phyloP scores from a whole-genome alignment of 208 protist species.

The Spongospora subterranea region DNA sequence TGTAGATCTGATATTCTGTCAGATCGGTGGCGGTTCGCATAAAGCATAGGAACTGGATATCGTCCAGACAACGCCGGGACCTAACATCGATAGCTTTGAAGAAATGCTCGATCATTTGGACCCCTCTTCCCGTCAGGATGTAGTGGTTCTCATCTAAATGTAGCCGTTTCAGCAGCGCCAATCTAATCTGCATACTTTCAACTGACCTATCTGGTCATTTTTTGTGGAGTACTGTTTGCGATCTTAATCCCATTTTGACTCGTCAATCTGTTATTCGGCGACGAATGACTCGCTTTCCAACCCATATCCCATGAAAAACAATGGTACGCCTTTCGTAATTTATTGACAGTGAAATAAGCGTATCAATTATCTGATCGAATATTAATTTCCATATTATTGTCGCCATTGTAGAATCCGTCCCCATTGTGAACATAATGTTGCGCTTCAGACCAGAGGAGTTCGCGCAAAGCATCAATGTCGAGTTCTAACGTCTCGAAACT shows the following conservation, averaged over 20 bases:
- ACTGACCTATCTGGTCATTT: no score
- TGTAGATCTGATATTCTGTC: not conserved
- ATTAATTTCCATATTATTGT: no score
- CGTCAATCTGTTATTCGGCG: no score
- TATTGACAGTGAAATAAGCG: no score
- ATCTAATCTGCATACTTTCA: not conserved
- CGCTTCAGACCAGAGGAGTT: conserved; percentile 15
- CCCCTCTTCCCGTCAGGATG: not conserved
- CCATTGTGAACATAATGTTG: not conserved
- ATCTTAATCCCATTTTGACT: no score
- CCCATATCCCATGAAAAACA: no score
- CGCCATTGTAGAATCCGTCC: not conserved
- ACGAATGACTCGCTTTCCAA: no score
- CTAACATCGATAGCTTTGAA: not conserved
- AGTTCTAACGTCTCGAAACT: conserved; percentile 68
- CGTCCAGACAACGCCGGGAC: not conserved
- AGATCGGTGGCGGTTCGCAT: not conserved
- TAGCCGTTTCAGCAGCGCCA: not conserved
- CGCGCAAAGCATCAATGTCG: not conserved
- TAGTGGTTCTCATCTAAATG: not conserved
- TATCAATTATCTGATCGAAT: no score
- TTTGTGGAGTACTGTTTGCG: no score
- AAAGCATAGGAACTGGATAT: not conserved
- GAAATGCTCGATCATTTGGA: not conserved
- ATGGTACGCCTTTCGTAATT: no score